Evolutionary conservation across 2,329 filamentous ascomycete species (phyloP), one percentile per base, ranked within the genome.

Genomic region (Fusarium paranaense): DNA sequence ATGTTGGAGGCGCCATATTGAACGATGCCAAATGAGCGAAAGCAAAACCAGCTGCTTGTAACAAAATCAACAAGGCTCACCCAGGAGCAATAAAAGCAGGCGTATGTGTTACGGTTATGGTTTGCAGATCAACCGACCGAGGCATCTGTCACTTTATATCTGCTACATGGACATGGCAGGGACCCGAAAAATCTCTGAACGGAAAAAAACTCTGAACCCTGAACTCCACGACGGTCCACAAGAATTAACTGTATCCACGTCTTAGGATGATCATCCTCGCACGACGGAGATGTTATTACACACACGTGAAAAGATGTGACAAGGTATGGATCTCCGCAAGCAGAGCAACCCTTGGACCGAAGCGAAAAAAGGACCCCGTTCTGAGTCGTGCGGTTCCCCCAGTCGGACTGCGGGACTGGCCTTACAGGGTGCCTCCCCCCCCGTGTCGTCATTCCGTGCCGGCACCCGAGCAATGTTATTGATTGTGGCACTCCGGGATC

Each of bases 1-100:
- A 92, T 20, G 78, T 86, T 61, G 88, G 87, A 73, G 88, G 86
- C 72, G 87, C 84, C 87, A 90, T 90, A 42, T 33, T 81, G 67
- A 58, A 52, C 10, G 14, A 45, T 47, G 66, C 20, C n/a, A 32
- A 62, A 54, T n/a, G 52, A 61, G 32, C 22, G 40, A 50, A 71
- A 54, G 67, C 71, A 64, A 76, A 64, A 67, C 73, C 75, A 72
- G 75, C 71, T 77, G 69, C 69, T 60, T 64, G 47, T 38, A 58
- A 62, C 40, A 66, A 62, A 59, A 57, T 25, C 30, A 35, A 50
- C 47, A 66, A 22, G 20, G 72, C 72, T 75, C 71, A 66, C 62
- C 72, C 62, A 71, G 66, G 72, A 74, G 72, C 64, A 58, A 62
- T 45, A 37, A 22, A 63, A 47, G 57, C 47, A 64, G 63, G 60